Base-by-base conservation (phyloP, 306 rosid species). In the Benincasa hispida region DNA sequence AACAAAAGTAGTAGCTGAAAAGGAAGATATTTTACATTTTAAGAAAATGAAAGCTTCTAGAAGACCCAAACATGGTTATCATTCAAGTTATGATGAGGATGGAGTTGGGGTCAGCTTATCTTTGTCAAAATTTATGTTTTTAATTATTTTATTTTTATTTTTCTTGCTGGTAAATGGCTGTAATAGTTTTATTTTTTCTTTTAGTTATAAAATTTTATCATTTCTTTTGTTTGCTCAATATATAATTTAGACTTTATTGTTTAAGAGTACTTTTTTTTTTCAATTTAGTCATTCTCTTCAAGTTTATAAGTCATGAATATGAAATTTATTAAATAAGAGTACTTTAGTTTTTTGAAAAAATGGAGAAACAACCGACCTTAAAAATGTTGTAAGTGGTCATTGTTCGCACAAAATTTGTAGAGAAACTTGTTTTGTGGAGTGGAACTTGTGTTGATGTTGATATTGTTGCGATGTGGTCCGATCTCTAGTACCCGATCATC, bases 1-100 rank as follows among this genome's bases (percentile, higher is more conserved):
- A 77, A 60, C 81, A 67, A 73, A 73, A 75, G 88, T 77, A 82
- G 84, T 86, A 84, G 81, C 75, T 81, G 83, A 80, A 82, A 90
- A 78, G 83, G 84, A 78, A 77, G 79, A 77, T 73, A 27, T 75
- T 74, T 53, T 34, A 3, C 41, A 22, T 73, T 75, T 50, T 28
- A 65, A 82, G 85, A 59, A 79, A 41, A 58, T 22, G 75, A 81
- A 82, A 76, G 84, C 73, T 90, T 92, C 92, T 92, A 87, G 98
- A 92, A 88, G 80, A 79, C 62, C 51, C 28, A 56, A 21, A 82
- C 6, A 24, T 13, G 59, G 76, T 76, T 76, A 75, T 77, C 80
- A 48, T 69, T 83, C 28, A 79, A 72, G 5, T 81, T 79, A 87
- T 88, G 84, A 83, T 87, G 67, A 80, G 2, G 62, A 22, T 57